Evolutionary conservation across 2,329 filamentous ascomycete genomes (phyloP).

Genomic region (Akanthomyces dipterigenus): DNA sequence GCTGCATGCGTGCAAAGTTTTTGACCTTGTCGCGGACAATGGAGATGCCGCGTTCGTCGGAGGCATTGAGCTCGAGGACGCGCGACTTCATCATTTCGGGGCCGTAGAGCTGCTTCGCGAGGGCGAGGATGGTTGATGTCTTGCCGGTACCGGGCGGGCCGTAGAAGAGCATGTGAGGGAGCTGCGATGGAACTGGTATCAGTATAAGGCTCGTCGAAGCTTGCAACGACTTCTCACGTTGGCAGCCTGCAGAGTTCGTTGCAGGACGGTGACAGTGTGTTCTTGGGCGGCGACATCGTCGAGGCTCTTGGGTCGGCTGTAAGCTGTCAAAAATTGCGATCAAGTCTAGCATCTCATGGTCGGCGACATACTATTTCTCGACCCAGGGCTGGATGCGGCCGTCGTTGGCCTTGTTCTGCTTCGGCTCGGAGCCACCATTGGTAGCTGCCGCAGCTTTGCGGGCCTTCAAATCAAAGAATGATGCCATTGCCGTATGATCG

Average conservation of each 20-base stretch:
- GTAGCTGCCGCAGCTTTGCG: conserved; percentile 69
- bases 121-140: conserved; percentile 92
- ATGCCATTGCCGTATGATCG: conserved; percentile 54
- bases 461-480: conserved; percentile 94
- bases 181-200: conserved; percentile 37
- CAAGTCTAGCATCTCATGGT: neutral
- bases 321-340: neutral
- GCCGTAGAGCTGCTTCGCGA: conserved; percentile 95
- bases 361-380: conserved; percentile 79
- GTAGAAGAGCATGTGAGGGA: conserved; percentile 99
- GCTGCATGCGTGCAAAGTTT: conserved; percentile 91
- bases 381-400: conserved; percentile 82
- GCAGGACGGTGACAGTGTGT: conserved; percentile 88
- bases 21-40: conserved; percentile 98
- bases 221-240: conserved; percentile 49
- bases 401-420: conserved; percentile 55
- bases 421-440: conserved; percentile 56
- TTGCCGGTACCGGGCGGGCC: conserved; percentile 96
- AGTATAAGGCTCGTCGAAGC: neutral
- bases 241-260: conserved; percentile 86
- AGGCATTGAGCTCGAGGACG: conserved; percentile 98
- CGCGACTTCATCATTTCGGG: conserved; percentile 87
- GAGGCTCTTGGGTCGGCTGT: conserved; percentile 84
- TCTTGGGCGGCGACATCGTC: conserved; percentile 96
- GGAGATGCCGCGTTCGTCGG: conserved; percentile 93